Percentiles rank a stretch among this genome's conserved stretches.
phyloP scores from a whole-genome alignment of 129 eudicot species.

The Centaurea solstitialis region DNA sequence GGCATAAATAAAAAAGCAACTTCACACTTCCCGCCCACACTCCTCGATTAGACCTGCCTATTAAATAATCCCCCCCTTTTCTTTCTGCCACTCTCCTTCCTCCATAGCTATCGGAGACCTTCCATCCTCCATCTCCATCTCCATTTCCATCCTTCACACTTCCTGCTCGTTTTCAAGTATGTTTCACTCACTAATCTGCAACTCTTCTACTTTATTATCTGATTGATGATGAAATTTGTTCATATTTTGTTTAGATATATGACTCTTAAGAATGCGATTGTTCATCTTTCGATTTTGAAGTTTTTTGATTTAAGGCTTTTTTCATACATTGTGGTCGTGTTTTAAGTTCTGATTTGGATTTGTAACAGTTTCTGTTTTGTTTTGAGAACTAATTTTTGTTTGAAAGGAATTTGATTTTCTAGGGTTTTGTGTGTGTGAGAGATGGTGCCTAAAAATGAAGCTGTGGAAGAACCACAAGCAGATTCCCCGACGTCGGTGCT shows the following conservation, averaged over 20 bases:
- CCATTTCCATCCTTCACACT: background rate
- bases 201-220: background rate
- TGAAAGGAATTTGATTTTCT: background rate
- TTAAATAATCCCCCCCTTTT: constrained; percentile 13
- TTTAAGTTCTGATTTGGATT: background rate
- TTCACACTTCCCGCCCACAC: constrained; percentile 38
- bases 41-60: constrained; percentile 19
- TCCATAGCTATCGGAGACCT: constrained; percentile 18
- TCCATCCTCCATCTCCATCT: background rate
- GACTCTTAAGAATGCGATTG: background rate
- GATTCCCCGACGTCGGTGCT: constrained; percentile 98
- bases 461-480: constrained; percentile 45
- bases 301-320: background rate
- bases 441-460: constrained; percentile 58
- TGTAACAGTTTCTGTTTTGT: background rate
- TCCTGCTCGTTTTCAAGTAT: constrained; percentile 7
- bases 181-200: background rate
- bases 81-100: background rate
- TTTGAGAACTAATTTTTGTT: background rate
- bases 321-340: background rate
- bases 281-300: background rate
- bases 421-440: constrained; percentile 33
- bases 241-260: background rate
- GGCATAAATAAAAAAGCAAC: constrained; percentile 24
- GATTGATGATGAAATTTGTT: background rate